Percentiles rank a stretch among this genome's conserved stretches.
These are phyloP conservation scores for Acanthamoeba lenticulata DNA, from an alignment of 208 protist genomes.

Conservation along the genomic window DNA sequence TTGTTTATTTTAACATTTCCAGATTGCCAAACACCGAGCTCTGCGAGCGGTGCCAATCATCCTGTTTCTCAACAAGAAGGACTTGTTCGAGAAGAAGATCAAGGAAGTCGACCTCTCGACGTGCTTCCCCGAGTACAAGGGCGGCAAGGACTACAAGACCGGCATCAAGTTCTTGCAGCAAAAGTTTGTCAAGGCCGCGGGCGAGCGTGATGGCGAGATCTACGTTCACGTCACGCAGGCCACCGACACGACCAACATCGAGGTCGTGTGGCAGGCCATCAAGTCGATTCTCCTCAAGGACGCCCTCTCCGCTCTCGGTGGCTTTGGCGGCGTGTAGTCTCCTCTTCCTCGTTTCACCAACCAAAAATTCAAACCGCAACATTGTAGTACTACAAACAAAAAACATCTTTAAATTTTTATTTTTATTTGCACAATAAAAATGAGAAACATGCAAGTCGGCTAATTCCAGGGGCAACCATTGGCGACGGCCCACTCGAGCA, in stretches of 20 bases:
- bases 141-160: constrained; percentile 75
- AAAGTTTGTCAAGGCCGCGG: constrained; percentile 79
- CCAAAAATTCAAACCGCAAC: too few species aligned
- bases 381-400: too few species aligned
- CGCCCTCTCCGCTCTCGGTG: background rate
- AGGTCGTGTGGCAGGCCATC: constrained; percentile 86
- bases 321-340: background rate
- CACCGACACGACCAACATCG: constrained; percentile 88
- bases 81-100: constrained; percentile 89
- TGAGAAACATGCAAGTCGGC: too few species aligned
- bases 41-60: constrained; percentile 86
- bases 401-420: too few species aligned
- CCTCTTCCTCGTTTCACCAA: too few species aligned
- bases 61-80: constrained; percentile 89
- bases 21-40: constrained; percentile 82
- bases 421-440: too few species aligned
- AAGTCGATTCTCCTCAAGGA: constrained; percentile 82
- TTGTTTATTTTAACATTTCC: background rate
- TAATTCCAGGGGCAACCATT: too few species aligned
- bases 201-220: constrained; percentile 74
- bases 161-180: constrained; percentile 81
- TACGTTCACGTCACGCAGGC: constrained; percentile 87
- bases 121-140: constrained; percentile 85
- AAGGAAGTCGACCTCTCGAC: constrained; percentile 74
- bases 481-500: too few species aligned